A percentile compares a stretch with the other conserved stretches of the same genome.
These are phyloP conservation scores for Dioscorea cayenensis DNA, from an alignment of 116 monocot genomes.

Conservation along the genomic window DNA sequence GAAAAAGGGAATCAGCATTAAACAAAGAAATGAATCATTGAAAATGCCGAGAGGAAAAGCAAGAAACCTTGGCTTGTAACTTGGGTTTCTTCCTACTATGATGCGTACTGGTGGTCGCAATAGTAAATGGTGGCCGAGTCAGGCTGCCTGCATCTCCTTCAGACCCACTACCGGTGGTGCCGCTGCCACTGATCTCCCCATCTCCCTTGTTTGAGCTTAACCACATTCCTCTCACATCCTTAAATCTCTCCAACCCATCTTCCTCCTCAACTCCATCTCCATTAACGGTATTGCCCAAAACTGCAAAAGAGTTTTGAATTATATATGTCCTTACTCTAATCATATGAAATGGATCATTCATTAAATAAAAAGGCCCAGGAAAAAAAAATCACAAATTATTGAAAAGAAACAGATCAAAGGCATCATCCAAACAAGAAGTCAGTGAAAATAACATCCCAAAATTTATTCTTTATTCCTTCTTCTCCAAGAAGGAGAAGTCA, in stretches of 20 bases:
- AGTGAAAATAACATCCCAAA: not conserved
- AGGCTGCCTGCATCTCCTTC: slow-evolving; percentile 3
- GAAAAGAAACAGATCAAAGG: not conserved
- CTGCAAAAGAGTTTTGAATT: not conserved
- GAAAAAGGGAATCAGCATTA: not conserved
- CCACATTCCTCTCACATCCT: slow-evolving; percentile 2
- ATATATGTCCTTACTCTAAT: not conserved
- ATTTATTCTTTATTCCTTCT: not conserved
- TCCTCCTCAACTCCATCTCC: not conserved
- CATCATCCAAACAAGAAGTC: not conserved
- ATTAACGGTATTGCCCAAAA: not conserved
- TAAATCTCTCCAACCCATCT: not conserved
- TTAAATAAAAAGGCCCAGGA: not conserved
- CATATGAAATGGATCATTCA: not conserved
- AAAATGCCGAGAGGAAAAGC: not conserved
- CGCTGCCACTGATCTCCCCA: not conserved
- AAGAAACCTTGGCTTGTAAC: slow-evolving; percentile 18
- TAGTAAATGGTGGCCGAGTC: not conserved
- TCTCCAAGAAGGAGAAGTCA: not conserved
- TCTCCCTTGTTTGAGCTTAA: not conserved
- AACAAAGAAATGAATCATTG: not conserved
- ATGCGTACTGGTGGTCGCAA: not conserved
- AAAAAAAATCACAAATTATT: not conserved
- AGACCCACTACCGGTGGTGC: slow-evolving; percentile 2
- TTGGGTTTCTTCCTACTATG: slow-evolving; percentile 12